Evolutionary conservation across 139 green algal genomes (phyloP).

Genomic region (Asterochloris sp.): DNA sequence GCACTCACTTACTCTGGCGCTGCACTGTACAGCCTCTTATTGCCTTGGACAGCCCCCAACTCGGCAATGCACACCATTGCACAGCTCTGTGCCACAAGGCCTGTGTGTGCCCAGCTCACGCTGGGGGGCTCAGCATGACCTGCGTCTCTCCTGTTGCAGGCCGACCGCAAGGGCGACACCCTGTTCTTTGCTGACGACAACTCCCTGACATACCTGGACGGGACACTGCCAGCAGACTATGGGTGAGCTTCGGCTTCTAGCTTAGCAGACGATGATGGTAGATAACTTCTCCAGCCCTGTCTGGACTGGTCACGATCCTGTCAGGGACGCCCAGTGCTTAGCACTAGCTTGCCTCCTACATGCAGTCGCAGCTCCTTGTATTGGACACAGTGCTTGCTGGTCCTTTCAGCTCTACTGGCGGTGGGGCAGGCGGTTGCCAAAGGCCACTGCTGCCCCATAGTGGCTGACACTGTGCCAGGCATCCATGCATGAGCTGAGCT

Average conservation of each 20-base stretch:
- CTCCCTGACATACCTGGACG: conserved; percentile 93
- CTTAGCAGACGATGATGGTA: not conserved
- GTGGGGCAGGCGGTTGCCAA: too few species aligned
- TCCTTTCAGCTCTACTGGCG: too few species aligned
- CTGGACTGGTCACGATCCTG: too few species aligned
- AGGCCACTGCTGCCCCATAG: too few species aligned
- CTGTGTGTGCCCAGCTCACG: not conserved
- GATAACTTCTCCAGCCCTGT: not conserved
- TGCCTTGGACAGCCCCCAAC: too few species aligned
- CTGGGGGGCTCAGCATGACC: not conserved
- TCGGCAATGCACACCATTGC: not conserved
- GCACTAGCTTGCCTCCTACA: not conserved
- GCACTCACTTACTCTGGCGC: too few species aligned
- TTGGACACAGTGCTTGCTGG: too few species aligned
- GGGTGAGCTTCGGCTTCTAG: not conserved
- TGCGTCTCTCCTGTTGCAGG: conserved; percentile 27
- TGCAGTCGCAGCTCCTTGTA: too few species aligned
- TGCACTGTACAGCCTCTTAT: too few species aligned
- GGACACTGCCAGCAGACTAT: conserved; percentile 75
- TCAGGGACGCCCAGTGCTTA: not conserved
- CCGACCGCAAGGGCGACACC: conserved; percentile 71
- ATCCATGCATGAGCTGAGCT: too few species aligned
- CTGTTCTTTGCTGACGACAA: conserved; percentile 63
- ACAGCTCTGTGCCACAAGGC: not conserved
- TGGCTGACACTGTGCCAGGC: too few species aligned